Evolutionary conservation across 805 yeast genomes (phyloP), one percentile per base, ranked within the genome.

Genomic region (Ogataea naganishii): DNA sequence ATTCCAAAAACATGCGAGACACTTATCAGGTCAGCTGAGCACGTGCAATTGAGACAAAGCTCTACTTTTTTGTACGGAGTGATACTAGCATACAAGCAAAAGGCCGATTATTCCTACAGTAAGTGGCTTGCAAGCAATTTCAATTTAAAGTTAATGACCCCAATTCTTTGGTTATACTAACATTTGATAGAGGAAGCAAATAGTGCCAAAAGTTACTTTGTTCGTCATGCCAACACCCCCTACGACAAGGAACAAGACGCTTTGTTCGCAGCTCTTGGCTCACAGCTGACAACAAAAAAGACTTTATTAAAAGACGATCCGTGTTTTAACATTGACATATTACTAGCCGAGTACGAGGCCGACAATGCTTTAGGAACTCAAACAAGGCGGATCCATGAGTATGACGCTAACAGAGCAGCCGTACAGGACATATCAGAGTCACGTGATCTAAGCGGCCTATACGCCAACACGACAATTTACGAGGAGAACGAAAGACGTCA

Each of bases 21-120:
- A 5, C 49, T 61, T 9, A 30, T 34, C 3, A 28, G 38, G 11
- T 41, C 49, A 9, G 29, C 40, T 3, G 25, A 35, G 8, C 37
- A 34, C 3, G 19, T 46, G 12, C 39, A 58, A 1, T 34, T 59
- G 23, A 46, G 74, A 24, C 49, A 59, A 12, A 46, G 58, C 0
- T 64, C 75, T 0, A 62, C 49, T 29, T 46, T 73, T 7, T 43
- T 73, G 33, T 60, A 64, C 39, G 80, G 80, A 0, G 51, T 69
- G 1, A 52, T 71, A 1, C 37, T 73, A 26, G 54, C 64, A 17
- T 69, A 67, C 44, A 67, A 59, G 33, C 64, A 66, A 17, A 69
- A 75, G 43, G 60, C 68, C 0, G 63, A 62, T 4, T 64, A 62
- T 39, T 60, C 67, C 38, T 59, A 57, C 38, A 43, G 53, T 42